phyloP scores from a whole-genome alignment of 73 alveolate genomes.

The Paramecium primaurelia region DNA sequence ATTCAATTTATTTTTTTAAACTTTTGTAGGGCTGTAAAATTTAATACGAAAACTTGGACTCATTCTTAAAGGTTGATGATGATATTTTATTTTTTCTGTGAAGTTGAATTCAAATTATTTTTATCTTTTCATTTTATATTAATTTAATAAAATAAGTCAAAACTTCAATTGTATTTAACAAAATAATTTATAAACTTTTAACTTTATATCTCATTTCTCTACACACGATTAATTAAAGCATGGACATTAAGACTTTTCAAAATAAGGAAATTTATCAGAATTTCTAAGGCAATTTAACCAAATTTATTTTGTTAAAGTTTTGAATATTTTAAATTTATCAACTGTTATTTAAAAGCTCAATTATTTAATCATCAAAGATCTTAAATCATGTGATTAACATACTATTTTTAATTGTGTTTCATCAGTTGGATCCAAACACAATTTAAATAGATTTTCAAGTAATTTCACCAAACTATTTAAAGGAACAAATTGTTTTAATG shows the following conservation, averaged over 20 bases:
- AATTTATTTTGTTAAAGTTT: not conserved
- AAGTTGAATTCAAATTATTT: not conserved
- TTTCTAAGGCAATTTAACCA: not conserved
- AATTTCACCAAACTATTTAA: not conserved
- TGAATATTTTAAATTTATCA: not conserved
- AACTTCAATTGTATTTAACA: not conserved
- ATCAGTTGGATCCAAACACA: not conserved
- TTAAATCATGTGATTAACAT: not conserved
- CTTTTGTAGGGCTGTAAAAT: not conserved
- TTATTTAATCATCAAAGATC: not conserved
- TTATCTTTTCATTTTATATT: not conserved
- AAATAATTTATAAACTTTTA: not conserved
- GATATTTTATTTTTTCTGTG: not conserved
- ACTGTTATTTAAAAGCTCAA: not conserved
- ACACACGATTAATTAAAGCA: not conserved
- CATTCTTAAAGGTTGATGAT: not conserved
- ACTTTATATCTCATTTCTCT: not conserved
- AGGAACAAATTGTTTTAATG: not conserved
- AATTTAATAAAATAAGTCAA: not conserved
- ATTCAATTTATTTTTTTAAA: not conserved
- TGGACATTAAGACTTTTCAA: slow-evolving; percentile 19
- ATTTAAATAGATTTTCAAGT: not conserved
- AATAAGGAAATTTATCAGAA: not conserved
- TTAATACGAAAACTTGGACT: not conserved
- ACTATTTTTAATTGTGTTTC: not conserved